Percentiles rank a stretch among this genome's conserved stretches.
These are phyloP conservation scores for Mucor circinelloides DNA, from an alignment of 371 early-diverging fungal species.

Conservation along the genomic window DNA sequence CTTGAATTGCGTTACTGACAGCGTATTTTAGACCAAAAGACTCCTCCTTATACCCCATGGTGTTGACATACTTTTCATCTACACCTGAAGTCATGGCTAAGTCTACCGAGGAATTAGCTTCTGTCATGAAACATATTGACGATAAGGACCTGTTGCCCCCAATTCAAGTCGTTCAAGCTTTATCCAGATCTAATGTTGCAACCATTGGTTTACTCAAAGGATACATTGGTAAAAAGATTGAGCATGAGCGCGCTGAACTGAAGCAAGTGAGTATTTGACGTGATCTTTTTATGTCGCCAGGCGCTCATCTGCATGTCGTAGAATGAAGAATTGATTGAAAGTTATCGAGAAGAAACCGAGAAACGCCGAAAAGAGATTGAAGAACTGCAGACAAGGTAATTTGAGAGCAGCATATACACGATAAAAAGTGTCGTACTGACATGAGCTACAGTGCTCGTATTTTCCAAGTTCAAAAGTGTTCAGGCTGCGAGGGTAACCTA, in stretches of 20 bases:
- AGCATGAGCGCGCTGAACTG: slow-evolving; percentile 67
- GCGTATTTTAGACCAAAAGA: slow-evolving; percentile 59
- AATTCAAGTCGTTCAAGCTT: slow-evolving; percentile 83
- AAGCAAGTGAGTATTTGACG: slow-evolving; percentile 51
- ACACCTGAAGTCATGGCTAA: slow-evolving; percentile 58
- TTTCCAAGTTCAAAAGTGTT: slow-evolving; percentile 91
- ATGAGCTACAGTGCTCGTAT: slow-evolving; percentile 57
- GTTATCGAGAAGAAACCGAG: slow-evolving; percentile 81
- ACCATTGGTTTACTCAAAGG: slow-evolving; percentile 85
- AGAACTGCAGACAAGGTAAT: slow-evolving; percentile 72
- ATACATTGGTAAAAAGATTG: slow-evolving; percentile 79
- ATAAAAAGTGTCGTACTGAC: neutral
- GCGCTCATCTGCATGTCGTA: neutral
- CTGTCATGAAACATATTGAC: slow-evolving; percentile 84
- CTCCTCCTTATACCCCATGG: slow-evolving; percentile 79
- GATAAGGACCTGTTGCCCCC: slow-evolving; percentile 84
- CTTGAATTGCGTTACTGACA: neutral
- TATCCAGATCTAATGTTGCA: slow-evolving; percentile 81
- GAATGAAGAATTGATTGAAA: slow-evolving; percentile 66
- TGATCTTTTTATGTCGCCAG: neutral
- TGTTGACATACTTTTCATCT: slow-evolving; percentile 83
- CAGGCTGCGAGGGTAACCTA: slow-evolving; percentile 76
- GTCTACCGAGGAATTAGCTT: slow-evolving; percentile 60
- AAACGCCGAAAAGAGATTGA: slow-evolving; percentile 79
- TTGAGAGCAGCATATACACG: neutral